Percentiles rank a stretch among this genome's conserved stretches.
These are phyloP conservation scores for Diphasiastrum complanatum DNA, from an alignment of 83 land plant genomes.

Conservation along the genomic window DNA sequence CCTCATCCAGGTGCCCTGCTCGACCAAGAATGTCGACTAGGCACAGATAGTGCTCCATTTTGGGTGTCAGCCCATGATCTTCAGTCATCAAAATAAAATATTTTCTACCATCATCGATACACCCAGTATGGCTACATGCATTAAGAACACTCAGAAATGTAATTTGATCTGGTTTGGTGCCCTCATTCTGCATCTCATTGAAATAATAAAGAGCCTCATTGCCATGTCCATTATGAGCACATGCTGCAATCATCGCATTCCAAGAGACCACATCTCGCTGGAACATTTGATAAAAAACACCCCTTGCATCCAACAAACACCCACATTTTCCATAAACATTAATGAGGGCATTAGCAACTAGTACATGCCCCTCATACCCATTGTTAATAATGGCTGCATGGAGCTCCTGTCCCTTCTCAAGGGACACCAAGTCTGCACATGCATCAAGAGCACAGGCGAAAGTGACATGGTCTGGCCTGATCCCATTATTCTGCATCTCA, in stretches of 20 bases:
- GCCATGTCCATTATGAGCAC: background rate
- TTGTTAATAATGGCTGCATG: background rate
- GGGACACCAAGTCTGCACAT: background rate
- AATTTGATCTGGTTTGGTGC: background rate
- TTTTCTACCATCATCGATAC: too few relatives aligned
- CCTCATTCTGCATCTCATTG: background rate
- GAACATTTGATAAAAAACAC: background rate
- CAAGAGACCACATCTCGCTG: background rate
- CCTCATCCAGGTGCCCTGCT: background rate
- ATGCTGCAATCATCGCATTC: background rate
- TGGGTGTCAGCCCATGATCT: background rate
- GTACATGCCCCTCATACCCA: background rate
- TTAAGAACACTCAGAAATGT: background rate
- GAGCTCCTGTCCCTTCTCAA: background rate
- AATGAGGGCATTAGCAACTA: background rate
- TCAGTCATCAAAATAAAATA: too few relatives aligned
- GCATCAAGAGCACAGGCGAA: background rate
- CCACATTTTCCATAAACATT: background rate
- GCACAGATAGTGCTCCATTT: background rate
- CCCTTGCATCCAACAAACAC: background rate
- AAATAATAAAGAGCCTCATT: background rate
- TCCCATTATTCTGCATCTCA: background rate
- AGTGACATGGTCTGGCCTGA: background rate
- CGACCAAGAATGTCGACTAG: background rate
- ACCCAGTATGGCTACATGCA: too few relatives aligned